Evolutionary conservation across 495 filamentous ascomycete species (phyloP), one percentile per base, ranked within the genome.

Genomic region (Daldinia decipiens): DNA sequence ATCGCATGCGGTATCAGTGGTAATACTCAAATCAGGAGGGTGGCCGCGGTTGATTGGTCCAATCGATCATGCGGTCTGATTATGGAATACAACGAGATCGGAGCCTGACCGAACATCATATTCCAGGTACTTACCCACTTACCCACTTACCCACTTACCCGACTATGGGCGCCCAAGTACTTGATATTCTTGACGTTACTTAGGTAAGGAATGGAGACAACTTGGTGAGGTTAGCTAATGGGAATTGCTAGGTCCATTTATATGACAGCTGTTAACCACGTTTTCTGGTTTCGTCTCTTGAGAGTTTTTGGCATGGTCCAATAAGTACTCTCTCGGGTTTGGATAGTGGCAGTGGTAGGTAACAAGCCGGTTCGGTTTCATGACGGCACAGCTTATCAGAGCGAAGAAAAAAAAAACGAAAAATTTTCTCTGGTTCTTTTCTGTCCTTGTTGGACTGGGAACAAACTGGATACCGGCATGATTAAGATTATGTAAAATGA

Each of bases 401-500:
- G 53, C 54, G 38, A 38, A 59, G 60, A 47, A 63, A 53, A 24
- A 36, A 31, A 56, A 19, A 36, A 59, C 56, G 32, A 66, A 65
- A 29, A 50, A 60, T 65, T 68, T 21, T 34, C 36, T 27, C 36
- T 47, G 26, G 29, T 47, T 64, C 58, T 51, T 39, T 40, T 55
- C 57, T 26, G 17, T 26, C 58, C 27, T 47, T 56, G 27, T 34
- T 29, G 12, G 7, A 56, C 29, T 31, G 27, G 53, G 65, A 68
- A 57, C 63, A 71, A 71, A 68, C 56, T 65, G 67, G 71, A 70
- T 69, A 62, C 64, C 5, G 51, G 40, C 43, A 59, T 70, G 68
- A 68, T 71, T 76, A 34, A 47, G 68, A 79, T 80, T 80, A 80
- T 74, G 78, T 80, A 80, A 80, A 76, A 73, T 19, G 34, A 79